Percentiles rank a stretch among this genome's conserved stretches.
phyloP scores from a whole-genome alignment of 2,329 filamentous ascomycete genomes.

The Ophiostoma perfectum region DNA sequence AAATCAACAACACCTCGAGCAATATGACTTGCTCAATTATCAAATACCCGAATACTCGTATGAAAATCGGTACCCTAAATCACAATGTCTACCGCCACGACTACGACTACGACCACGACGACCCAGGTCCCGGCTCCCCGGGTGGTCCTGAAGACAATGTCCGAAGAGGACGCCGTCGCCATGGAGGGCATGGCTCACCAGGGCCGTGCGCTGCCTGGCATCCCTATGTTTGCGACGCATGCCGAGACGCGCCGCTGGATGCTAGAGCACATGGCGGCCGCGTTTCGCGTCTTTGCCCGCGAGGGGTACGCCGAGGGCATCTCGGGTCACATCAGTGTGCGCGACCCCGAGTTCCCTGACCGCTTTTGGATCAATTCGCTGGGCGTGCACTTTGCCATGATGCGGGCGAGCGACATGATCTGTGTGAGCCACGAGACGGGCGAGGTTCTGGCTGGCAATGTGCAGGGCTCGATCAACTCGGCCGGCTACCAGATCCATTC shows the following conservation, averaged over 20 bases:
- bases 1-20: too few species aligned
- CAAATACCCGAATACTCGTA: background rate
- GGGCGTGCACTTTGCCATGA: constrained; percentile 51
- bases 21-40: too few species aligned
- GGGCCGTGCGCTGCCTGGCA: constrained; percentile 21
- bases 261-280: constrained; percentile 48
- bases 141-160: background rate
- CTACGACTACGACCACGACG: constrained; percentile 3
- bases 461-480: constrained; percentile 47
- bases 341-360: constrained; percentile 51
- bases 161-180: constrained; percentile 8
- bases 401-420: constrained; percentile 55
- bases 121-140: background rate
- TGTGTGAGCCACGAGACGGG: constrained; percentile 48
- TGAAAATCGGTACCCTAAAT: background rate
- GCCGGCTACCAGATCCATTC: constrained; percentile 57
- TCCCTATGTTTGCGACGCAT: constrained; percentile 22
- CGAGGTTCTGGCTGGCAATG: constrained; percentile 44
- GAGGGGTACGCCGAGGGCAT: constrained; percentile 58
- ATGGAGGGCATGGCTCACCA: constrained; percentile 23
- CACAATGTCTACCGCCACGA: constrained; percentile 5
- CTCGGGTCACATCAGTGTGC: constrained; percentile 55
- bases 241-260: constrained; percentile 23
- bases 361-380: constrained; percentile 60
- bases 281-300: constrained; percentile 56